These are phyloP conservation scores for Dendrobium nobile DNA, from an alignment of 106 monocot genomes.

Conservation along the genomic window DNA sequence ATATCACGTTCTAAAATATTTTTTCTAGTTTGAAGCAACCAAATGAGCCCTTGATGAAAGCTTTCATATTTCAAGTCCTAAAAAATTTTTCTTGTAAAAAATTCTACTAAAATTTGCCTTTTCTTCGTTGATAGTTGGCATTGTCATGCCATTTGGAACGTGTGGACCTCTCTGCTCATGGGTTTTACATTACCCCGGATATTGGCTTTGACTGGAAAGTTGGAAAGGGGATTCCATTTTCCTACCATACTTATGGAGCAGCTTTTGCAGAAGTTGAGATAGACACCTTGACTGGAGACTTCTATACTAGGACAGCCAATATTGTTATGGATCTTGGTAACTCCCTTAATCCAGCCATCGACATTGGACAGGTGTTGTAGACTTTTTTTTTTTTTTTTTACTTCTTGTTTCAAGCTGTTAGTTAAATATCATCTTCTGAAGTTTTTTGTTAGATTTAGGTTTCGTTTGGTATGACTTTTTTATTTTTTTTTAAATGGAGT, in stretches of 20 bases:
- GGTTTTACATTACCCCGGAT: constrained; percentile 87
- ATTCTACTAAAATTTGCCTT: neutral
- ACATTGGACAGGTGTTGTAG: constrained; percentile 77
- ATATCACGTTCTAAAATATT: neutral
- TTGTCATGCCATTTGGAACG: constrained; percentile 67
- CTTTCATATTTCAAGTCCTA: neutral
- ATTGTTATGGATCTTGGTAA: constrained; percentile 90
- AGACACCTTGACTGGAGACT: constrained; percentile 91
- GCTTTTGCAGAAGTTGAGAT: constrained; percentile 97
- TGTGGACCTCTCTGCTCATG: constrained; percentile 93
- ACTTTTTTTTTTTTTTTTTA: neutral
- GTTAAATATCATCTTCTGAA: neutral
- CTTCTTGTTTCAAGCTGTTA: neutral
- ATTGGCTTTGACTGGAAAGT: constrained; percentile 65
- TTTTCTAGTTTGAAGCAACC: neutral
- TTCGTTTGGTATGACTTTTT: too few species aligned
- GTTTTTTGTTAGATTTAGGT: neutral
- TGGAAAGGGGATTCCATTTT: constrained; percentile 70
- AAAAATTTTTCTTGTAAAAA: neutral
- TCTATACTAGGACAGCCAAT: constrained; percentile 62
- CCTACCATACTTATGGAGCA: constrained; percentile 85
- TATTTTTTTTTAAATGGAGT: too few species aligned
- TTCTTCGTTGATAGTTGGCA: constrained; percentile 38
- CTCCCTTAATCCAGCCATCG: constrained; percentile 94
- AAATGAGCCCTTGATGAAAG: neutral